Evolutionary conservation across 306 rosid species (phyloP), one percentile per base, ranked within the genome.

Genomic region (Prunus mira): DNA sequence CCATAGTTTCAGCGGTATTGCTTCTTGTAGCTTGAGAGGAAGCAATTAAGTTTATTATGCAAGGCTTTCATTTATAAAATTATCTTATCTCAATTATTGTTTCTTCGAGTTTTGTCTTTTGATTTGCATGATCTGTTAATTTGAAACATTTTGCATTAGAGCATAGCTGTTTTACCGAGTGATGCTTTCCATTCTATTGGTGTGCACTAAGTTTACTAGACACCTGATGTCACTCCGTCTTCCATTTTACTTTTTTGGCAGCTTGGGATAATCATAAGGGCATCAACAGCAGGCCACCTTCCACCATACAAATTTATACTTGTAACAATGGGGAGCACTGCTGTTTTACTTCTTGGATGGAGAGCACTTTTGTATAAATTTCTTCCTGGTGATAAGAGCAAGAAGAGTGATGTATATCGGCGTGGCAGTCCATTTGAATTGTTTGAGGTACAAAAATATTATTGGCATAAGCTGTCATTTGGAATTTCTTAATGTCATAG

Each of bases 401-500:
- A 91, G 86, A 90, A 88, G 86, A 88, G 74, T 6, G 97, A 95
- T 67, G 87, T 75, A 19, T 95, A 92, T 82, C 99, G 97, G 47
- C 91, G 82, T 1, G 99, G 99, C 43, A 95, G 77, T 79, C 93
- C 96, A 47, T 92, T 92, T 75, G 99, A 95, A 84, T 87, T 95
- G 73, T 92, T 92, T 83, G 97, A 91, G 99, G 99, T 95, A 85
- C 11, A 20, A 8, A 5, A 1, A 32, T 11, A 3, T 62, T 62
- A 19, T 61, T 57, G 68, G 1, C 55, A 12, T 57, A 9, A 17
- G 28, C 65, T 20, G 9, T 63, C 20, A 19, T 52, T 77, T 50
- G 49, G 25, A 18, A 28, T 19, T 18, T 65, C 28, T 38, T 17
- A 57, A n/a, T 25, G 8, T 12, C 15, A 9, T 79, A n/a, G 14